phyloP scores from a whole-genome alignment of 1,284 basidiomycete genomes.

The Coriolopsis trogii region DNA sequence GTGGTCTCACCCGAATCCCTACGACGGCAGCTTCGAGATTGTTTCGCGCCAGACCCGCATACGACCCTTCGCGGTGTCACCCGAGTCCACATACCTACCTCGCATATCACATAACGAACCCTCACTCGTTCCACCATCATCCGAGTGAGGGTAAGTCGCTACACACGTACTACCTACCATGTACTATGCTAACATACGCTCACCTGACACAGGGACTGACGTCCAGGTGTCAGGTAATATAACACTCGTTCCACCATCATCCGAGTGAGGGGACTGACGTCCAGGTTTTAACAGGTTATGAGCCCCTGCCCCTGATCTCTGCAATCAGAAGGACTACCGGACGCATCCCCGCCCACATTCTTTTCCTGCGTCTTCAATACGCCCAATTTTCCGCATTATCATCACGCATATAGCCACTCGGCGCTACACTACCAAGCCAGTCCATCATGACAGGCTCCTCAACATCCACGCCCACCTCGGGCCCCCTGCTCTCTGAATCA shows the following conservation, averaged over 20 bases:
- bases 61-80: not conserved
- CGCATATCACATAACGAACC: not conserved
- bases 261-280: too few species aligned
- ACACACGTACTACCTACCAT: not conserved
- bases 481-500: too few species aligned
- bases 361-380: not conserved
- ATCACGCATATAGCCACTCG: not conserved
- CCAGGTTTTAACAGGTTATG: constrained; percentile 11
- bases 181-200: not conserved
- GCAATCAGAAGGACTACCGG: not conserved
- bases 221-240: not conserved
- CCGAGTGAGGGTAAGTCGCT: not conserved
- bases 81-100: not conserved
- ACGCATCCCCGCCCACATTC: not conserved
- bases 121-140: not conserved
- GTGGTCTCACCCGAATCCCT: too few species aligned
- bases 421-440: not conserved
- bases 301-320: constrained; percentile 1
- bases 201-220: not conserved
- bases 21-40: too few species aligned
- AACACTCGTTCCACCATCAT: not conserved
- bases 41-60: not conserved
- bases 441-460: not conserved
- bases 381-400: not conserved
- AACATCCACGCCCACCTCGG: too few species aligned